Evolutionary conservation across 306 rosid genomes (phyloP).

Genomic region (Sechiopsis laciniata): DNA sequence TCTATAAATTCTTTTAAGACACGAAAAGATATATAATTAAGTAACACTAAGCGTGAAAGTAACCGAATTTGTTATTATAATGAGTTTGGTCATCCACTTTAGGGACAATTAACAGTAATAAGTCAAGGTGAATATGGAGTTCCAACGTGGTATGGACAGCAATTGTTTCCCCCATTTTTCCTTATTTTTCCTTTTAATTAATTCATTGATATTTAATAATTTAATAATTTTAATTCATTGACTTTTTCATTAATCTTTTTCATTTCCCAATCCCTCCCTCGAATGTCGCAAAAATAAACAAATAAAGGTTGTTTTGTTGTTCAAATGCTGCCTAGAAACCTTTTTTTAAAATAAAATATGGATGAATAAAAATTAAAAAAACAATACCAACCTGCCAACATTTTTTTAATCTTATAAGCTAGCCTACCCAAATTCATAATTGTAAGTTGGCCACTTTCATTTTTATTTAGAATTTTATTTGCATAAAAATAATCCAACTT

Average conservation of each 20-base stretch:
- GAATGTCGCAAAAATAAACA: neutral
- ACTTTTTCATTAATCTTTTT: conserved; percentile 14
- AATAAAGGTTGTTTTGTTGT: conserved; percentile 12
- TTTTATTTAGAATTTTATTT: neutral
- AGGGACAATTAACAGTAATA: conserved; percentile 12
- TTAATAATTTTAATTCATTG: neutral
- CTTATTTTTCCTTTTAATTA: neutral
- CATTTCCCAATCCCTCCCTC: neutral
- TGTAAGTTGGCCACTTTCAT: neutral
- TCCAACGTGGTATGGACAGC: conserved; percentile 19
- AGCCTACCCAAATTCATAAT: neutral
- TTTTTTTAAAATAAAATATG: neutral
- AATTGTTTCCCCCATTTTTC: neutral
- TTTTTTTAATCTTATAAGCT: neutral
- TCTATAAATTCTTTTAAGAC: too few species aligned
- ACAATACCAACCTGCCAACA: neutral
- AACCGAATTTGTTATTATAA: neutral
- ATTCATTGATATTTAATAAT: neutral
- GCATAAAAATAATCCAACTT: neutral
- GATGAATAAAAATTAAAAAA: neutral
- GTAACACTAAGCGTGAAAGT: neutral
- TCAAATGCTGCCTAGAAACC: conserved; percentile 11
- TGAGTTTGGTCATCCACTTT: conserved; percentile 13
- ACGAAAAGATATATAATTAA: too few species aligned
- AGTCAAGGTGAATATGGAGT: conserved; percentile 16